These are phyloP conservation scores for Macrophomina pseudophaseolina DNA, from an alignment of 2,329 filamentous ascomycete genomes.

Conservation along the genomic window DNA sequence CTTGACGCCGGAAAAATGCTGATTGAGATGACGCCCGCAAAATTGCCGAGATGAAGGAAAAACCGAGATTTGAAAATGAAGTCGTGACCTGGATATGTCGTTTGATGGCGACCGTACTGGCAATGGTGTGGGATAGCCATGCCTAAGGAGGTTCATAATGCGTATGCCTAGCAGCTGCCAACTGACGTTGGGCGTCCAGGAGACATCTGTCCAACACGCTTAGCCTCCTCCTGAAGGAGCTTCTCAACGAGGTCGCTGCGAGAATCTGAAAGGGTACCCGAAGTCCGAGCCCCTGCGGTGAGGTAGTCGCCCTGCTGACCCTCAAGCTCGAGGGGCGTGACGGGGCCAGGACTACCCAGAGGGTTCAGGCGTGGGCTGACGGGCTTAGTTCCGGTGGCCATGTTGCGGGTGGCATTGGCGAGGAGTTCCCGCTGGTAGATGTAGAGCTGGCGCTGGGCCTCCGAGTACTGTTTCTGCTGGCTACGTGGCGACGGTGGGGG, in stretches of 20 bases:
- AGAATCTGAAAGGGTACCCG: conserved; percentile 29
- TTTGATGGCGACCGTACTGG: neutral
- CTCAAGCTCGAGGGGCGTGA: conserved; percentile 59
- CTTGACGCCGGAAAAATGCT: conserved; percentile 22
- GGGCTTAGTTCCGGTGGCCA: conserved; percentile 42
- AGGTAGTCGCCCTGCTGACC: conserved; percentile 51
- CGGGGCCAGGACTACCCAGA: conserved; percentile 56
- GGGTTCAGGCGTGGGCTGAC: conserved; percentile 56
- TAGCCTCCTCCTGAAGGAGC: conserved; percentile 52
- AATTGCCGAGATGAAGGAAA: conserved; percentile 13
- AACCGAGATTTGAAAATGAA: neutral
- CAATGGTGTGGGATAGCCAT: neutral
- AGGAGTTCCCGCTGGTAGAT: conserved; percentile 54
- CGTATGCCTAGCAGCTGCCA: conserved; percentile 7
- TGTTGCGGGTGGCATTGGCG: conserved; percentile 32
- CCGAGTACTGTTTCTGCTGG: conserved; percentile 51
- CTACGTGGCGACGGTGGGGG: conserved; percentile 51
- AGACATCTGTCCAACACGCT: conserved; percentile 41
- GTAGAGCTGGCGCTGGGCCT: conserved; percentile 56
- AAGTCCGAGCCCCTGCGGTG: conserved; percentile 47
- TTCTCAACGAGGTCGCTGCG: conserved; percentile 53
- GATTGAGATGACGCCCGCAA: conserved; percentile 14
- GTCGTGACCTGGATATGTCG: neutral
- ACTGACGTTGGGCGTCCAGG: conserved; percentile 21
- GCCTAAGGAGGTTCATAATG: neutral